Evolutionary conservation across 2,329 filamentous ascomycete genomes (phyloP).

Genomic region (Sphaceloma murrayae): DNA sequence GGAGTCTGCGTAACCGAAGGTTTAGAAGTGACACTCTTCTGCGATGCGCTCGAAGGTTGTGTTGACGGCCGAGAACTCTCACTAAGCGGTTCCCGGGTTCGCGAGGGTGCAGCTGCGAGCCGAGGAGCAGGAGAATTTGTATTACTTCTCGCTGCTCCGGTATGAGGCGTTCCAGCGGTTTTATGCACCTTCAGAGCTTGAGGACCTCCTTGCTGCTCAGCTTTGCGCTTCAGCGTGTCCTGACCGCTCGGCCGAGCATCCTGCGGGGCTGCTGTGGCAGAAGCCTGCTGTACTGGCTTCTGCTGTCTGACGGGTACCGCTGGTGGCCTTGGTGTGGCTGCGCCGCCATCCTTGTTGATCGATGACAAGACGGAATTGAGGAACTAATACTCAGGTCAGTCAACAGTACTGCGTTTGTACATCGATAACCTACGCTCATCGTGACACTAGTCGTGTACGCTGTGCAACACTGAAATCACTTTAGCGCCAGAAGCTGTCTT

Average conservation of each 20-base stretch:
- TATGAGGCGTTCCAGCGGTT: conserved; percentile 23
- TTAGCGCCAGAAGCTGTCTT: no score
- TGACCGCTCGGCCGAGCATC: conserved; percentile 23
- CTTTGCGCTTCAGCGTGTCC: conserved; percentile 27
- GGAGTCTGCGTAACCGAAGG: conserved; percentile 16
- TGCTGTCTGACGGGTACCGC: conserved; percentile 17
- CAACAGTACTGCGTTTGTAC: no score
- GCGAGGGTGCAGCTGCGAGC: conserved; percentile 15
- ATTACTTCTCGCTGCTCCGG: conserved; percentile 19
- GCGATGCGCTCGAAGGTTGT: conserved; percentile 17
- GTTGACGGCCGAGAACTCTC: conserved; percentile 18
- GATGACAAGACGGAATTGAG: conserved; percentile 44
- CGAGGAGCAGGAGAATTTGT: conserved; percentile 19
- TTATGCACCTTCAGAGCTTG: conserved; percentile 28
- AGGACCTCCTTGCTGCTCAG: conserved; percentile 30
- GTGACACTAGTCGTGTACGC: no score
- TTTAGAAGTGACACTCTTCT: conserved; percentile 21
- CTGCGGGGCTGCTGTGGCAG: conserved; percentile 9
- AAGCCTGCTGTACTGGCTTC: conserved; percentile 18
- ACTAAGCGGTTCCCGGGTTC: conserved; percentile 17
- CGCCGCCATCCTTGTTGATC: conserved; percentile 34
- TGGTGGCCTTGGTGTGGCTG: conserved; percentile 19
- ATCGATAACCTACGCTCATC: conserved; percentile 21
- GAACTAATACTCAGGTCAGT: conserved; percentile 33
- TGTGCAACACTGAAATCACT: no score